Evolutionary conservation across 2,329 filamentous ascomycete genomes (phyloP), one percentile per base, ranked within the genome.

Genomic region (Aspergillus brasiliensis): DNA sequence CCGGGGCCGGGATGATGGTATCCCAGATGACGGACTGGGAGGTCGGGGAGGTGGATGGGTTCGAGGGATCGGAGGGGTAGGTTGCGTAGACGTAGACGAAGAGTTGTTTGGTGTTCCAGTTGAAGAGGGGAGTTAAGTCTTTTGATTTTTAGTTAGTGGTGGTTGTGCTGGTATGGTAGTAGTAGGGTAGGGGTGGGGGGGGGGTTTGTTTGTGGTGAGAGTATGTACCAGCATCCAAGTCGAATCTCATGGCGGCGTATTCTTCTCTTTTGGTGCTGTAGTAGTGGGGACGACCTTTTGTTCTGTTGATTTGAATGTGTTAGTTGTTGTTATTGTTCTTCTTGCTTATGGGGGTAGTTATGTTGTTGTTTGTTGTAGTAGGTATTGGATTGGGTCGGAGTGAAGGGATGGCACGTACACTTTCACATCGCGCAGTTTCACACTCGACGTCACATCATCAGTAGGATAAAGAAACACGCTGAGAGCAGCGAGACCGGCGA

Each of bases 91-190:
- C 88, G 81, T 97, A 99, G 76, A 97, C 88, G 80, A 98, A 99
- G 71, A 99, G 81, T 80, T 98, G 91, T 78, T 99, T 99, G 19
- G 96, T 99, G 83, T 99, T 99, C 95, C 94, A 99, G 73, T 91
- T 96, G 85, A 98, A 98, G 69, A 99, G 91, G 46, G 89, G 89
- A 62, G 88, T 90, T 62, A 99, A 86, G 80, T 99, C 94, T 83
- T 8, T 38, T 13, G 21, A 15, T 8, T 42, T 44, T 49, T 51
- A n/a, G 27, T n/a, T 8, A 25, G 25, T 25, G 3, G 25, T 55
- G 3, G 48, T 25, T 2, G 15, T 49, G 51, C 15, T 10, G 13
- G 54, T 48, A 37, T 19, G 11, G 13, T 5, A 17, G 11, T 47
- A 27, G 60, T 13, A 8, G 49, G 40, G 19, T 23, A 31, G 28